phyloP scores from a whole-genome alignment of 495 filamentous ascomycete genomes.

The Jackrogersella multiformis region DNA sequence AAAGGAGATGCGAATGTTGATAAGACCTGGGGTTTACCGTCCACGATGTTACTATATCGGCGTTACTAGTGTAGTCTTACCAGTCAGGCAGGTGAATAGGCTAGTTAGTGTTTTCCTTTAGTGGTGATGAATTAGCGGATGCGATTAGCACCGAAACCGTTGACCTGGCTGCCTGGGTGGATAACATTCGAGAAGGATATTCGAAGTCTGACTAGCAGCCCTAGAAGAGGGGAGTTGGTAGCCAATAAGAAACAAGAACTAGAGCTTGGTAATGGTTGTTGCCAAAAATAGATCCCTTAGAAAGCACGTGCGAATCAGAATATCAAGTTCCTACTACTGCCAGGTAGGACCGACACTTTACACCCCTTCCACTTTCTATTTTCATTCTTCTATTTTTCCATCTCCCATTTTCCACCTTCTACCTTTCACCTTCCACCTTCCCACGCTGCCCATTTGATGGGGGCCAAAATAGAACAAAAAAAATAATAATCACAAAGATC shows the following conservation, averaged over 20 bases:
- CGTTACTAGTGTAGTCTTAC: conserved; percentile 12
- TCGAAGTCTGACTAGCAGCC: conserved; percentile 37
- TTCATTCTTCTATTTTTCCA: no score
- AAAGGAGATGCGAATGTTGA: neutral
- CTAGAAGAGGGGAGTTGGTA: conserved; percentile 27
- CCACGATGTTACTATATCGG: conserved; percentile 22
- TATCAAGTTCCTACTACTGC: neutral
- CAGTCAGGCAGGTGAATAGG: conserved; percentile 15
- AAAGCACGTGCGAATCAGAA: conserved; percentile 37
- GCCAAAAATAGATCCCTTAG: conserved; percentile 40
- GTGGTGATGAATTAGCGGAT: conserved; percentile 16
- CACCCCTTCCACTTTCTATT: neutral
- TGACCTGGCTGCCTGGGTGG: neutral
- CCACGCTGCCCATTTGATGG: conserved; percentile 9
- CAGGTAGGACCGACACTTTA: conserved; percentile 6
- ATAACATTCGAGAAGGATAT: conserved; percentile 11
- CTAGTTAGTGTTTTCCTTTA: neutral
- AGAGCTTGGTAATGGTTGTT: conserved; percentile 29
- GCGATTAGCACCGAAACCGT: conserved; percentile 8
- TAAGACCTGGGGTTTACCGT: conserved; percentile 8
- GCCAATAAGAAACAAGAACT: conserved; percentile 27
- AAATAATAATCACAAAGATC: conserved; percentile 2
- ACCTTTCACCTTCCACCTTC: neutral
- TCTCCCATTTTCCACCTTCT: conserved; percentile 4
- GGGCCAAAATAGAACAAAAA: conserved; percentile 12